Base-by-base conservation (phyloP, 305 asterid genomes). In the Fraxinus latifolia region DNA sequence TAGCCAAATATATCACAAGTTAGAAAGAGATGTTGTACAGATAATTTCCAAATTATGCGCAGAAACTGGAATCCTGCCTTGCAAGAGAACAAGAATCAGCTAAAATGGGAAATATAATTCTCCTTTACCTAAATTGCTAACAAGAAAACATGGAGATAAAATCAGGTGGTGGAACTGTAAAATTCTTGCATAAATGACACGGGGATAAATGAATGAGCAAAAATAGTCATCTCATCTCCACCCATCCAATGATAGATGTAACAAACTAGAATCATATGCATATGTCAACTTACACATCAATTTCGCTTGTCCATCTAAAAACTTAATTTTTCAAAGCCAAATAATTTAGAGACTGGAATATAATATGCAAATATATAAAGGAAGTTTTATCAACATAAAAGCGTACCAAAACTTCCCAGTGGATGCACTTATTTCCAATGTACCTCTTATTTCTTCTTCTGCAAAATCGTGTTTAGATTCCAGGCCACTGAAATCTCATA, bases 331-430 rank as follows among this genome's bases (percentile, higher is more conserved):
- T 39, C n/a, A 39, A 36, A 79, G 55, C 5, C 23, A 34, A 53
- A 31, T 21, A 7, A 75, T 25, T 31, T 33, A 79, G 33, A 4
- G 78, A n/a, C 47, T 39, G 74, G 74, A 39, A 79, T 47, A 82
- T 15, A 17, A 44, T 11, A 60, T 19, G 76, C 21, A 33, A 17
- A 4, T 79, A 68, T 29, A 77, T 21, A 12, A 31, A 73, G 72
- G 55, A 23, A 78, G 1, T 62, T 58, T 58, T n/a, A 44, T 34
- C 25, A 7, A 33, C 32, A 50, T 29, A 34, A 81, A 77, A 74
- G 73, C 87, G 77, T 92, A 94, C 97, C 98, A 91, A 86, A 86
- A 94, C 85, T 89, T 91, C 78, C 96, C 98, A 0, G 92, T 92
- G 79, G 91, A 85, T 27, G 95, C 96, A 86, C 93, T 94, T 79